Percentiles rank a stretch among this genome's conserved stretches.
These are phyloP conservation scores for Ophiostoma sp. DNA, from an alignment of 2,329 filamentous ascomycete species.

Conservation along the genomic window DNA sequence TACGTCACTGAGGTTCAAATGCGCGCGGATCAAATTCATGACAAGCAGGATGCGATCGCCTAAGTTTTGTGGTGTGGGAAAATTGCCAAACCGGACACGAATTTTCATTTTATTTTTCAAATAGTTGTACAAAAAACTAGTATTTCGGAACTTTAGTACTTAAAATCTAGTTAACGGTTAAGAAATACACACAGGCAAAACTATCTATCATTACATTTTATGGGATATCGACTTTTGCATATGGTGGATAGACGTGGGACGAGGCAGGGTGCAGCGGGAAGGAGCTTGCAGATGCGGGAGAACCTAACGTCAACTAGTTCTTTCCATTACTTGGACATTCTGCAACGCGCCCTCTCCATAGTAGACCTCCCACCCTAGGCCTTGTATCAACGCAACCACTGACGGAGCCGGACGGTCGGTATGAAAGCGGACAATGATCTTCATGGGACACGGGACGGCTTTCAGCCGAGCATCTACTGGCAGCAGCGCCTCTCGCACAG, in stretches of 20 bases:
- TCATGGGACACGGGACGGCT: neutral
- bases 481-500: neutral
- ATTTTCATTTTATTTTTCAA: too few relatives aligned
- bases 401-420: neutral
- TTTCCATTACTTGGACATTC: neutral
- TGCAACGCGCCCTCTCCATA: neutral
- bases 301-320: neutral
- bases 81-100: too few relatives aligned
- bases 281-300: too few relatives aligned
- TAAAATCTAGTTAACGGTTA: too few relatives aligned
- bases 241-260: too few relatives aligned
- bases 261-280: too few relatives aligned
- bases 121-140: too few relatives aligned
- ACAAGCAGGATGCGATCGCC: constrained; percentile 12
- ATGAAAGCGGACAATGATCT: neutral
- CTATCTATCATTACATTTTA: too few relatives aligned
- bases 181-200: too few relatives aligned
- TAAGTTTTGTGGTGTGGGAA: too few relatives aligned
- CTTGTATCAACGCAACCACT: neutral
- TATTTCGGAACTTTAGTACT: too few relatives aligned
- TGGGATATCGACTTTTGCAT: too few relatives aligned
- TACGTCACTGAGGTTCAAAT: constrained; percentile 28
- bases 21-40: constrained; percentile 49
- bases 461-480: neutral
- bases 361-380: neutral